Evolutionary conservation across 208 protist species (phyloP), one percentile per base, ranked within the genome.

Genomic region (Leishmania mexicana): DNA sequence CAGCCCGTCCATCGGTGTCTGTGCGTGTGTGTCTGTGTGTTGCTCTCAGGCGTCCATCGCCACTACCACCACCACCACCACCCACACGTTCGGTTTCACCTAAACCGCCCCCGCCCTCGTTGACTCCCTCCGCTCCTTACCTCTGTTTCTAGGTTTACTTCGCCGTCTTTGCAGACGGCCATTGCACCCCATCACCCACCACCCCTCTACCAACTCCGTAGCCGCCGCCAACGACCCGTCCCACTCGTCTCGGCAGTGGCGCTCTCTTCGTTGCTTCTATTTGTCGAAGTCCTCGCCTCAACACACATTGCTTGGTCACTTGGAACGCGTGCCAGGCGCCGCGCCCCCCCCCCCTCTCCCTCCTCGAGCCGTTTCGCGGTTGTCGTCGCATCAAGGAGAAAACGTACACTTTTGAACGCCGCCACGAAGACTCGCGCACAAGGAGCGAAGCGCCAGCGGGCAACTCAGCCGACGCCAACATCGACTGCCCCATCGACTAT

Each of bases 401-500:
- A 11, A 64, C 11, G 31, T 31, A 68, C 62, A 68, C 62, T 7
- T 13, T 31, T 64, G 62, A 38, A 67, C 8, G 15, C 35, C 24
- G 45, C 40, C 19, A 19, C 15, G 42, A 38, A 11, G 42, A 58
- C 21, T 13, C 60, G 15, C 13, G 31, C 31, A 40, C 8, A 40
- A 10, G 19, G 31, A 68, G 15, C 8, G 15, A 68, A 68, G 31
- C 62, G 62, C 13, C 70, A 74, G 42, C n/a, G 45, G 13, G 51
- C 7, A 47, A 40, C 4, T 8, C 19, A 51, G 40, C 21, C 54
- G 31, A 68, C 35, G 5, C 24, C 45, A 24, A 83, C 64, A 62
- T 53, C 73, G 8, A 67, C 77, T 35, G 49, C 15, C 71, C 68
- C 76, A n/a, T 45, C 62, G 11, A 62, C 68, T 45, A 67, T 73